phyloP scores from a whole-genome alignment of 148 eudicot genomes.

The Talinum fruticosum region DNA sequence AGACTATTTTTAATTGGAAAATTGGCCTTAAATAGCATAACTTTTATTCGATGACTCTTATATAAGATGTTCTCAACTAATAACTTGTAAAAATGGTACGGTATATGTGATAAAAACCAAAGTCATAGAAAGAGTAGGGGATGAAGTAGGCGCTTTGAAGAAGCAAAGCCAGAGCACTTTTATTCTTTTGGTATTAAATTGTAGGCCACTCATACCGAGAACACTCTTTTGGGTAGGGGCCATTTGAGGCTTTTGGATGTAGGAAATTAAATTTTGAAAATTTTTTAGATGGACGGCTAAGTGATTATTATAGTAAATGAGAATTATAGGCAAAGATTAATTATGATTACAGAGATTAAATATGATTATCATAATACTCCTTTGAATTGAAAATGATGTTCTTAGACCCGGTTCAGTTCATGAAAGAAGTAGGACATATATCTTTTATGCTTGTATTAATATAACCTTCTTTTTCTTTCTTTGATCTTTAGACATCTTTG shows the following conservation, averaged over 20 bases:
- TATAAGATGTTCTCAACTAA: no score
- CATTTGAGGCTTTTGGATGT: not conserved
- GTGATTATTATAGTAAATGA: not conserved
- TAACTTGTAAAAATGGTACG: no score
- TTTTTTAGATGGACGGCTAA: not conserved
- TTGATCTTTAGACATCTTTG: conserved; percentile 1
- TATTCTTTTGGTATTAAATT: not conserved
- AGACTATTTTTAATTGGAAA: no score
- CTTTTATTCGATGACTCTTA: no score
- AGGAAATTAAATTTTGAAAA: not conserved
- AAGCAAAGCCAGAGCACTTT: not conserved
- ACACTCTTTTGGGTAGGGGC: conserved; percentile 5
- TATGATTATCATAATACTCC: not conserved
- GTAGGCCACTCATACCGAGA: not conserved
- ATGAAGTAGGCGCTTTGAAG: not conserved
- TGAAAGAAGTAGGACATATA: not conserved
- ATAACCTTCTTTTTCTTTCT: not conserved
- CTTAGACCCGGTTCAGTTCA: conserved; percentile 1
- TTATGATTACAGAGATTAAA: not conserved
- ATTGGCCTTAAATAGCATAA: no score
- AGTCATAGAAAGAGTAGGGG: not conserved
- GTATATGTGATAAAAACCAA: no score
- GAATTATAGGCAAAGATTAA: not conserved
- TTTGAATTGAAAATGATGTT: not conserved
- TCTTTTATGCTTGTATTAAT: not conserved